Evolutionary conservation across 768 basidiomycete genomes (phyloP).

Genomic region (Glaciozyma antarctica): DNA sequence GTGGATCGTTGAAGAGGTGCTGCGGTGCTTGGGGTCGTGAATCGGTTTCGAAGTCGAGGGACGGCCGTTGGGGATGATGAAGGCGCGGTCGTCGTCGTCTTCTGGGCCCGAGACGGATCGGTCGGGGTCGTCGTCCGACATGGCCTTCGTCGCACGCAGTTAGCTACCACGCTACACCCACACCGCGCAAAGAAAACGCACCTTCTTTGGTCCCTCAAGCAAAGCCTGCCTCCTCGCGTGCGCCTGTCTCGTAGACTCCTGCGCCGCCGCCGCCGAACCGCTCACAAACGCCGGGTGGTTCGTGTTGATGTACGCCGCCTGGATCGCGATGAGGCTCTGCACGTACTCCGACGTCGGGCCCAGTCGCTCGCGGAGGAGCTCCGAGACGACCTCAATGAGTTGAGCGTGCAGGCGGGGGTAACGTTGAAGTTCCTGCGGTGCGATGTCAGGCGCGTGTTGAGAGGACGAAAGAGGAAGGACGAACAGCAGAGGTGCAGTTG

Average conservation of each 20-base stretch:
- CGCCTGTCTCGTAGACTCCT: conserved; percentile 12
- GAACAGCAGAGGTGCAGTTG: conserved; percentile 59
- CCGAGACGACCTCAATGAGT: conserved; percentile 92
- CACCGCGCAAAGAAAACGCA: neutral
- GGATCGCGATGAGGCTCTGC: conserved; percentile 87
- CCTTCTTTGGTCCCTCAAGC: conserved; percentile 12
- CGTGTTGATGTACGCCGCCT: conserved; percentile 98
- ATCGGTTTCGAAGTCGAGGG: conserved; percentile 1
- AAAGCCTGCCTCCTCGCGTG: conserved; percentile 5
- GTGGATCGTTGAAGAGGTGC: conserved; percentile 65
- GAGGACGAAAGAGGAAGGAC: neutral
- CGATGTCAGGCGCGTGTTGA: neutral
- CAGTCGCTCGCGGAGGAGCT: conserved; percentile 83
- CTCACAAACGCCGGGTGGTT: conserved; percentile 92
- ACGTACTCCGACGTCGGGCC: conserved; percentile 97
- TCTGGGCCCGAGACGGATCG: conserved; percentile 43
- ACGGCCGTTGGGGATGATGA: conserved; percentile 49
- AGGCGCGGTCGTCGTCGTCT: conserved; percentile 55
- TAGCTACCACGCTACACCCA: neutral
- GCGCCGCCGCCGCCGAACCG: conserved; percentile 46
- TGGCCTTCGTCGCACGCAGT: neutral
- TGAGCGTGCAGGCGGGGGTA: conserved; percentile 90
- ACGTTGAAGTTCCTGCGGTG: conserved; percentile 72
- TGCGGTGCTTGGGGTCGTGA: conserved; percentile 47
- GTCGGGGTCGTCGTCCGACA: conserved; percentile 33